A percentile compares a stretch with the other conserved stretches of the same genome.
Conservation (phyloP, 805 yeast species). For the Soucietia sequanensis region DNA sequence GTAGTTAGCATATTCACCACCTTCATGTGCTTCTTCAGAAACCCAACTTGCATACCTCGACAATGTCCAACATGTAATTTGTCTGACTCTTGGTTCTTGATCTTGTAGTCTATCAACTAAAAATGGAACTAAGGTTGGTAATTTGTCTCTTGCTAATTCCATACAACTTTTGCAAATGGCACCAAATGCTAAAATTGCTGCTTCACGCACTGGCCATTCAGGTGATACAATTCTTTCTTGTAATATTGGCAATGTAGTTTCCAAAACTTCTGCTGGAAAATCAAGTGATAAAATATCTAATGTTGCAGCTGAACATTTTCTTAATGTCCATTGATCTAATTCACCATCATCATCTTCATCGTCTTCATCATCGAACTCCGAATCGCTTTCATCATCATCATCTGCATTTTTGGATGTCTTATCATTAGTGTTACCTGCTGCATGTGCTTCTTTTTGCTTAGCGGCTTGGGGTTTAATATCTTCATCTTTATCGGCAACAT, state of each 20-base stretch:
- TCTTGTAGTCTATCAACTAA: slow-evolving; percentile 78
- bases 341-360: slow-evolving; percentile 70
- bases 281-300: slow-evolving; percentile 74
- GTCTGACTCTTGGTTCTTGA: slow-evolving; percentile 79
- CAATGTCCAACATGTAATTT: slow-evolving; percentile 94
- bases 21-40: slow-evolving; percentile 60
- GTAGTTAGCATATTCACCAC: slow-evolving; percentile 63
- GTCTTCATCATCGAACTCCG: slow-evolving; percentile 65
- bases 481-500: slow-evolving; percentile 77
- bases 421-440: slow-evolving; percentile 16
- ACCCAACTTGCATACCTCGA: slow-evolving; percentile 86
- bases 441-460: slow-evolving; percentile 50
- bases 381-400: slow-evolving; percentile 44
- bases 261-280: slow-evolving; percentile 65
- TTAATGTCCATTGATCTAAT: slow-evolving; percentile 79
- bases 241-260: slow-evolving; percentile 68
- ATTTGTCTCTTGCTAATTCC: slow-evolving; percentile 63
- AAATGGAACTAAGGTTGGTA: slow-evolving; percentile 82
- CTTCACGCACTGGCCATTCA: slow-evolving; percentile 90
- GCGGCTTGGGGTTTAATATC: slow-evolving; percentile 84
- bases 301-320: slow-evolving; percentile 95
- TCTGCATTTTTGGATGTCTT: slow-evolving; percentile 15
- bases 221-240: slow-evolving; percentile 65
- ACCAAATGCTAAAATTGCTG: slow-evolving; percentile 91
- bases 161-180: slow-evolving; percentile 91